These are phyloP conservation scores for Russula ochroleuca DNA, from an alignment of 768 basidiomycete species.

Conservation along the genomic window DNA sequence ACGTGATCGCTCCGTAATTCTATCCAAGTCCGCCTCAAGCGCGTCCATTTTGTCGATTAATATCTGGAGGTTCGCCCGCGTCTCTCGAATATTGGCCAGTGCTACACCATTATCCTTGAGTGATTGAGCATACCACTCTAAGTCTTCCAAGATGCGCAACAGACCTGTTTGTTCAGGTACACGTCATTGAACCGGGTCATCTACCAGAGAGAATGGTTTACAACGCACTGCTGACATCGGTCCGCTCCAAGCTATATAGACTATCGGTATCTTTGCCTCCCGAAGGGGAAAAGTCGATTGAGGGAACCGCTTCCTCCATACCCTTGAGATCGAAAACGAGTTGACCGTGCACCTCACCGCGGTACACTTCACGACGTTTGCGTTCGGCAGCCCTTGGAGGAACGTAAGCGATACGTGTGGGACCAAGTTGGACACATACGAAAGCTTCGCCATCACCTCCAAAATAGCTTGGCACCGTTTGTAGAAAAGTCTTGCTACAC, in stretches of 20 bases:
- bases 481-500: slow-evolving; percentile 70
- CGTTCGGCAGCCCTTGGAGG: slow-evolving; percentile 61
- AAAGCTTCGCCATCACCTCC: slow-evolving; percentile 82
- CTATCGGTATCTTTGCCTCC: slow-evolving; percentile 50
- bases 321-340: slow-evolving; percentile 82
- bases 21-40: slow-evolving; percentile 76
- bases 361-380: slow-evolving; percentile 80
- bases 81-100: slow-evolving; percentile 56
- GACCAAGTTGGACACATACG: slow-evolving; percentile 47
- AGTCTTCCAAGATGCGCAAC: slow-evolving; percentile 57
- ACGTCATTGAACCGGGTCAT: background rate
- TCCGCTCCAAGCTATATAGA: slow-evolving; percentile 58
- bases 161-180: slow-evolving; percentile 42
- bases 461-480: slow-evolving; percentile 75
- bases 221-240: slow-evolving; percentile 67
- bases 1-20: slow-evolving; percentile 82
- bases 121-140: slow-evolving; percentile 53
- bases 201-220: background rate
- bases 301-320: slow-evolving; percentile 76
- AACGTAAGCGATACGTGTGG: slow-evolving; percentile 10
- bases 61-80: slow-evolving; percentile 59
- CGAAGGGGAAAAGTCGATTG: slow-evolving; percentile 72
- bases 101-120: slow-evolving; percentile 43
- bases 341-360: slow-evolving; percentile 77
- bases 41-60: slow-evolving; percentile 73